A percentile compares a stretch with the other conserved stretches of the same genome.
phyloP scores from a whole-genome alignment of 306 rosid genomes.

The Vigna hirtella region DNA sequence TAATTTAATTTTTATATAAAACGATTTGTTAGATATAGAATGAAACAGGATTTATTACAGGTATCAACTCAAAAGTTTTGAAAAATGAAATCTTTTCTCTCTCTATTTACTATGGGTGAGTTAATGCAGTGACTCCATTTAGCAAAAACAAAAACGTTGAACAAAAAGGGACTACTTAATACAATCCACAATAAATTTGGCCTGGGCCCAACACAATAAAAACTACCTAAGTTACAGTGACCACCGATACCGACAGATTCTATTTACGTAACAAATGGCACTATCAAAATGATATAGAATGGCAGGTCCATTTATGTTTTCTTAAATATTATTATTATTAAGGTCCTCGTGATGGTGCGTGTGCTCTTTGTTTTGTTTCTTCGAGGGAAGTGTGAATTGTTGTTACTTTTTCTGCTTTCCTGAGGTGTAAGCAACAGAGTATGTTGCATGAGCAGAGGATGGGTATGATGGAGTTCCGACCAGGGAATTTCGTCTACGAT shows the following conservation, averaged over 20 bases:
- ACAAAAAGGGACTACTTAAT: too few relatives aligned
- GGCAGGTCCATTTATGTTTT: not conserved
- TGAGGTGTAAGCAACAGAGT: not conserved
- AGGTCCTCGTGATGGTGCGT: not conserved
- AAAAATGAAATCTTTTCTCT: too few relatives aligned
- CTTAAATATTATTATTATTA: not conserved
- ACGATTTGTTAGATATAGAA: too few relatives aligned
- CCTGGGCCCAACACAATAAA: conserved; percentile 9
- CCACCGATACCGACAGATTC: not conserved
- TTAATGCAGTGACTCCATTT: too few relatives aligned
- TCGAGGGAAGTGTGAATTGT: not conserved
- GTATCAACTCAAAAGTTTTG: too few relatives aligned
- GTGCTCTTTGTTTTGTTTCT: not conserved
- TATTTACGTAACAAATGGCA: not conserved
- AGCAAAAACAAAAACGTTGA: too few relatives aligned
- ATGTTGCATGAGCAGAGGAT: not conserved
- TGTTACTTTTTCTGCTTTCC: not conserved
- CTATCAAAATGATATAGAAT: not conserved
- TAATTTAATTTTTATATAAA: too few relatives aligned
- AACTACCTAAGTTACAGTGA: not conserved
- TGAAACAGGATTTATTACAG: too few relatives aligned
- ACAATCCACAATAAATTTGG: not conserved
- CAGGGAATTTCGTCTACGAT: conserved; percentile 49
- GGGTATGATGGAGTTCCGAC: not conserved
- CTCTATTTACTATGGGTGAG: too few relatives aligned